Percentiles rank a stretch among this genome's conserved stretches.
Evolutionary conservation across 2,329 filamentous ascomycete genomes (phyloP).

Genomic region (Aspergillus viridinutans): DNA sequence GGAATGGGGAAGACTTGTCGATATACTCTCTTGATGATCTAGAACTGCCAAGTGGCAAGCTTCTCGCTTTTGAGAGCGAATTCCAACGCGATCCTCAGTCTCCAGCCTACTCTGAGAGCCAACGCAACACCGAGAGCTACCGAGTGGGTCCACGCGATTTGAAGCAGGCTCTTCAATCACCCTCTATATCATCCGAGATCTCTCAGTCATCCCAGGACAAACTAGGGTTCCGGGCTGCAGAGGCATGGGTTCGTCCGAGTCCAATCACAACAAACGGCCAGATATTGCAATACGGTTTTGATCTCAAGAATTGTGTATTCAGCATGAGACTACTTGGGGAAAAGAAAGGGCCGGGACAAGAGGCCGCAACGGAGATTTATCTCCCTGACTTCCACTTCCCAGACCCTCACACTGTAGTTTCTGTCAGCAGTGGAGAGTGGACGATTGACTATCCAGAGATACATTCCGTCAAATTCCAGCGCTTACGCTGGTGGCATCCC

Average conservation of each 20-base stretch:
- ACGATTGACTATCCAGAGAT: constrained; percentile 71
- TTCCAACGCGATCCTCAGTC: constrained; percentile 42
- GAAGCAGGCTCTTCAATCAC: constrained; percentile 60
- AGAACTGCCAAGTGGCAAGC: constrained; percentile 41
- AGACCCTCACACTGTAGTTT: constrained; percentile 63
- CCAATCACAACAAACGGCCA: constrained; percentile 71
- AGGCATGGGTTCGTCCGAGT: constrained; percentile 85
- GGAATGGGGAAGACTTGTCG: constrained; percentile 96
- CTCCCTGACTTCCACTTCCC: constrained; percentile 93
- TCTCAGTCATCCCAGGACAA: constrained; percentile 56
- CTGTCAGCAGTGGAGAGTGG: constrained; percentile 85
- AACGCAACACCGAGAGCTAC: constrained; percentile 36
- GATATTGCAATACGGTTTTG: constrained; percentile 70
- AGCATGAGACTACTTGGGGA: constrained; percentile 64
- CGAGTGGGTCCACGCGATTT: constrained; percentile 72
- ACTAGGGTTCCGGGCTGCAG: constrained; percentile 79
- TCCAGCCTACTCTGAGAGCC: constrained; percentile 53
- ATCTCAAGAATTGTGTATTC: constrained; percentile 74
- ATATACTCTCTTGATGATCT: constrained; percentile 84
- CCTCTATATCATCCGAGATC: constrained; percentile 54
- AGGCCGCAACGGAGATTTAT: constrained; percentile 74
- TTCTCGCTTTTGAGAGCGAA: constrained; percentile 31
- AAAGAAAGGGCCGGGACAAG: constrained; percentile 53
- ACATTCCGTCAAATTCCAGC: constrained; percentile 66
- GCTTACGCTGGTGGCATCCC: constrained; percentile 87